Percentiles rank a stretch among this genome's conserved stretches.
Conservation (phyloP, 257 asterid genomes). For the Solanum microdontum region DNA sequence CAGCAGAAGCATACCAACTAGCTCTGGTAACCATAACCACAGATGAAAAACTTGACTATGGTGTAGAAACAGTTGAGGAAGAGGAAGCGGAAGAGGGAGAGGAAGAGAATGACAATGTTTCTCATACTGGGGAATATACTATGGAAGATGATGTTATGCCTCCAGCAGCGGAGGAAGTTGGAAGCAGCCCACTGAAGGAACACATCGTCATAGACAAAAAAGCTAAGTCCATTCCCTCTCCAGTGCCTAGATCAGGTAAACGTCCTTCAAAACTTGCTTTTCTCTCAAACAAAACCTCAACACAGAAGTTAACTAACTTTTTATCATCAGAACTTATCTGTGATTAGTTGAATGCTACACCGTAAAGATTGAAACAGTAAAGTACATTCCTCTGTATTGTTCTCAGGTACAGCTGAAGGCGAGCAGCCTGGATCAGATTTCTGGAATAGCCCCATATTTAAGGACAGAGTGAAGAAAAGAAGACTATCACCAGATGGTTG, state of each 20-base stretch:
- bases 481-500: conserved; percentile 22
- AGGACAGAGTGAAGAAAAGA: conserved; percentile 34
- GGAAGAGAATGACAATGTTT: conserved; percentile 18
- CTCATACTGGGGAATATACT: background rate
- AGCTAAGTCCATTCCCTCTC: conserved; percentile 29
- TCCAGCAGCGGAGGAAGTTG: conserved; percentile 15
- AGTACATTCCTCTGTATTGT: background rate
- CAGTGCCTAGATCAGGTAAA: conserved; percentile 66
- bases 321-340: background rate
- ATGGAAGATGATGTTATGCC: background rate
- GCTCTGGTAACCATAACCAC: conserved; percentile 24
- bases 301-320: background rate
- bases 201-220: conserved; percentile 10
- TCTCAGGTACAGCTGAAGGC: conserved; percentile 22
- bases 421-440: conserved; percentile 17
- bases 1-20: conserved; percentile 15
- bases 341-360: background rate
- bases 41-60: conserved; percentile 19
- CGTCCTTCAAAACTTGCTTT: background rate
- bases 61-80: conserved; percentile 5
- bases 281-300: background rate
- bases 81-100: conserved; percentile 19
- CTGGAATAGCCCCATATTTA: conserved; percentile 20
- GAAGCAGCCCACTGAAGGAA: conserved; percentile 10
- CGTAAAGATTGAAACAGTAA: background rate